These are phyloP conservation scores for Globisporangium uncinulatum DNA, from an alignment of 352 stramenopile genomes.

Conservation along the genomic window DNA sequence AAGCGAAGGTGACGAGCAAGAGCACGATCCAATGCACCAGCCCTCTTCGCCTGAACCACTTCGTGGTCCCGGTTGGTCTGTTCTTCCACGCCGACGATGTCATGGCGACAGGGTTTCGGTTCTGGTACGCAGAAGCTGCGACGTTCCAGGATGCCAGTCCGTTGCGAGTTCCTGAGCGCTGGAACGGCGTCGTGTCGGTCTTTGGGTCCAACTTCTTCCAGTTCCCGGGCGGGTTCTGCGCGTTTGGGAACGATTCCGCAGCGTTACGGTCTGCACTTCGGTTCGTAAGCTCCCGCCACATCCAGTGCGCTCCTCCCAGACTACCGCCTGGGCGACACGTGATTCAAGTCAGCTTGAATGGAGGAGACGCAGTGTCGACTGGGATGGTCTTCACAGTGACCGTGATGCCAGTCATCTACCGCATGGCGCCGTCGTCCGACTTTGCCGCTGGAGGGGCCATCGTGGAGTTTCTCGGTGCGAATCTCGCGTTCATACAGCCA, in stretches of 20 bases:
- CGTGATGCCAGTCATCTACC: conserved; percentile 17
- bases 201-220: conserved; percentile 28
- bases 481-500: conserved; percentile 21
- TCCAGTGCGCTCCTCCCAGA: conserved; percentile 23
- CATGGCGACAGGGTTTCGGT: conserved; percentile 17
- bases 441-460: conserved; percentile 22
- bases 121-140: conserved; percentile 21
- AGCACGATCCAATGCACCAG: conserved; percentile 20
- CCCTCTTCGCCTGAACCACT: conserved; percentile 9
- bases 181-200: conserved; percentile 21
- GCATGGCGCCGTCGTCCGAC: conserved; percentile 26
- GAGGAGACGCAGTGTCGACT: conserved; percentile 11
- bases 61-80: conserved; percentile 17
- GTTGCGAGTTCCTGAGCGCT: conserved; percentile 18
- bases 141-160: conserved; percentile 16
- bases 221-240: conserved; percentile 18
- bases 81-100: conserved; percentile 23
- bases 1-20: conserved; percentile 6
- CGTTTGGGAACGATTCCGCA: conserved; percentile 9
- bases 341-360: conserved; percentile 32
- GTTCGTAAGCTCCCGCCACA: conserved; percentile 12
- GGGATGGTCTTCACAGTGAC: conserved; percentile 17
- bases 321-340: conserved; percentile 16
- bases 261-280: conserved; percentile 7
- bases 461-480: conserved; percentile 24